Base-by-base conservation (phyloP, 345 rosid species). In the Aquilaria sinensis region DNA sequence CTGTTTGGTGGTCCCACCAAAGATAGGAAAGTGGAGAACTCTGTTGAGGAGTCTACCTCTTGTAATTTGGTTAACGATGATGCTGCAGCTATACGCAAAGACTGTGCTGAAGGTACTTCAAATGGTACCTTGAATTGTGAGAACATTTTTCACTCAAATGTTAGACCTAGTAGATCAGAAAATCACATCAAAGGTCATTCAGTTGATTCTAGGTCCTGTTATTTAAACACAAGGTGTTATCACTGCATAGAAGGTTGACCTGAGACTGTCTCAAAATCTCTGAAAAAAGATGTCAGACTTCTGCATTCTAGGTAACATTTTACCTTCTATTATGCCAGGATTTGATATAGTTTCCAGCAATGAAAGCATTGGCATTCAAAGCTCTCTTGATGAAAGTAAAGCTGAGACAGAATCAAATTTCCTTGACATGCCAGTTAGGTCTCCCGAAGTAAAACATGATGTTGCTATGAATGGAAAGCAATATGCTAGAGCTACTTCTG, bases 361-460 rank as follows among this genome's bases (percentile, higher is more conserved):
- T 58, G 79, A 69, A 67, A 76, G 72, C 54, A 61, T 48, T 63
- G 64, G 60, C 52, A 45, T 64, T 74, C 67, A 31, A 62, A 70
- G 69, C 7, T 72, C 80, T 65, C 71, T 48, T 46, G 34, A 64
- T 54, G 62, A 53, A 66, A 73, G 69, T 73, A 66, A 71, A 61
- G 59, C 57, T 57, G 68, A 68, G 71, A 82, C 54, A 67, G 77
- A 49, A 53, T 62, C 61, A 57, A 47, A 56, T 52, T 47, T 62
- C 58, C 34, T 77, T 60, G 70, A 70, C 67, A 73, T 73, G 64
- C 62, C 62, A 69, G 67, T 69, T 43, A 54, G 72, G 56, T 53
- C 53, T 61, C 63, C 67, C 61, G 83, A 75, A 23, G 53, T 56
- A n/a, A 71, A 73, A 72, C 79, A 78, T 66, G 87, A 68, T 34